Conservation (phyloP, 2,329 filamentous ascomycete species). For the Teratosphaeria gauchensis region DNA sequence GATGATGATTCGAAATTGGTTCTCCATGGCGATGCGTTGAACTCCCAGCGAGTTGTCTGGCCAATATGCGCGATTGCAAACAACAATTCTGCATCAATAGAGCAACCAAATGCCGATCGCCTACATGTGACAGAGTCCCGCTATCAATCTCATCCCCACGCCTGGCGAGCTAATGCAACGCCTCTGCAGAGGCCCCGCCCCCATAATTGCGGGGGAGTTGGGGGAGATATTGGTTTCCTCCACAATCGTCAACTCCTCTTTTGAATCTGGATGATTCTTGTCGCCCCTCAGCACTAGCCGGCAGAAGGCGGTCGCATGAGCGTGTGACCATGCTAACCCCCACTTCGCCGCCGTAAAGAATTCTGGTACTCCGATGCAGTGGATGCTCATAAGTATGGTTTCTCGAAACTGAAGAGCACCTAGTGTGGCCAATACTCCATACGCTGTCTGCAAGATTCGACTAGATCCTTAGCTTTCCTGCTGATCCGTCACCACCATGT, state of each 20-base stretch:
- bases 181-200: not conserved
- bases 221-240: not conserved
- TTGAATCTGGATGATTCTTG: no score
- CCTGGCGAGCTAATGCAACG: no score
- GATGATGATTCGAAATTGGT: constrained; percentile 25
- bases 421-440: not conserved
- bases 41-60: no score
- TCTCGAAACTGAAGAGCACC: not conserved
- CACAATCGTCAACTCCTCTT: not conserved
- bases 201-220: not conserved
- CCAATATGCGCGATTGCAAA: no score
- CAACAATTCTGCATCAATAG: no score
- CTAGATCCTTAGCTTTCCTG: not conserved
- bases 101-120: not conserved
- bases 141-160: not conserved
- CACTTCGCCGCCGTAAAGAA: not conserved
- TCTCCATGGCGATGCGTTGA: not conserved
- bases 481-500: not conserved
- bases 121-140: not conserved
- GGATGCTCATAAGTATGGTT: not conserved
- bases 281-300: not conserved
- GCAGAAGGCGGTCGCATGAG: not conserved
- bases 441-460: no score
- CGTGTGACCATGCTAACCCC: not conserved
- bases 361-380: not conserved